Evolutionary conservation across 305 asterid genomes (phyloP).

Genomic region (Fraxinus sp.): DNA sequence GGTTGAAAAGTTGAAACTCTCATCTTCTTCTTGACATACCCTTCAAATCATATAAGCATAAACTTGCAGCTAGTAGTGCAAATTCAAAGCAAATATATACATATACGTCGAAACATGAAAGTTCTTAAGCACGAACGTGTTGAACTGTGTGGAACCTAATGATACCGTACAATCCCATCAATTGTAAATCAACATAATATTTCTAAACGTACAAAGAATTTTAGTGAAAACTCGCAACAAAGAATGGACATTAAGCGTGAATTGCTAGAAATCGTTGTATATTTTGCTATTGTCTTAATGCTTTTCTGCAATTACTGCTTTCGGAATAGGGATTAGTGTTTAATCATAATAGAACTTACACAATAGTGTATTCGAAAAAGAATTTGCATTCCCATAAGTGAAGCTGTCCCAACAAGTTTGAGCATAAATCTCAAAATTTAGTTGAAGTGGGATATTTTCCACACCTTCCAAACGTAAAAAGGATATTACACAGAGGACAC

Average conservation of each 20-base stretch:
- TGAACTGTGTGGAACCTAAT: neutral
- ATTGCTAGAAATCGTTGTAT: neutral
- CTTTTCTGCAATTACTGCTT: neutral
- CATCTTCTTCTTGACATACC: neutral
- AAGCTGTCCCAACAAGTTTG: neutral
- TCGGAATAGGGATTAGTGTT: neutral
- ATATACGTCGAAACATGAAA: neutral
- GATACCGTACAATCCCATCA: neutral
- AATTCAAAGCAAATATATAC: neutral
- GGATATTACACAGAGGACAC: slow-evolving; percentile 19
- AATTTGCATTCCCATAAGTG: neutral
- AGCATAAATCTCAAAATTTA: slow-evolving; percentile 11
- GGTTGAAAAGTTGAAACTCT: neutral
- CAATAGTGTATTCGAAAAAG: neutral
- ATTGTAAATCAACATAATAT: neutral
- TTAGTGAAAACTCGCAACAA: neutral
- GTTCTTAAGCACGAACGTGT: neutral
- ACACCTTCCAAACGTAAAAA: slow-evolving; percentile 17
- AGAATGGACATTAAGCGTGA: neutral
- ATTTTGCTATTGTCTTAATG: neutral
- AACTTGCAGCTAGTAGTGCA: neutral
- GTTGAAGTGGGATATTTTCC: slow-evolving; percentile 26
- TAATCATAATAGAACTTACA: neutral
- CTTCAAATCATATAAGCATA: neutral
- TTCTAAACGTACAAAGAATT: neutral